phyloP scores from a whole-genome alignment of 257 asterid species.

The Primulina tabacum region DNA sequence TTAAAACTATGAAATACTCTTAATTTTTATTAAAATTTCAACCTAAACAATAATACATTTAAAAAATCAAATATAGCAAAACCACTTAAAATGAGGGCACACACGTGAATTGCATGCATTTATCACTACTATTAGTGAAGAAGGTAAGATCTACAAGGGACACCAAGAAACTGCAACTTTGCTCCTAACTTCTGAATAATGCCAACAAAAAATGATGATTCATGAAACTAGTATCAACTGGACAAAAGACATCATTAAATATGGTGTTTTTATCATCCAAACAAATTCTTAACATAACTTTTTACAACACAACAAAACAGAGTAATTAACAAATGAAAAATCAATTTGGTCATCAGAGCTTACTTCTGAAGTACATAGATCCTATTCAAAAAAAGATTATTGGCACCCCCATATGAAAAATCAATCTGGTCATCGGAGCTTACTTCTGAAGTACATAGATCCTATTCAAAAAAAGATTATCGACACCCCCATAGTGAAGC shows the following conservation, averaged over 20 bases:
- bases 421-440: slow-evolving; percentile 15
- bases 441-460: slow-evolving; percentile 16
- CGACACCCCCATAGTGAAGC: slow-evolving; percentile 81
- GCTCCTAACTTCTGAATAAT: not conserved
- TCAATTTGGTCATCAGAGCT: slow-evolving; percentile 27
- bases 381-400: slow-evolving; percentile 68
- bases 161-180: not conserved
- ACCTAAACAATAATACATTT: not conserved
- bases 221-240: not conserved
- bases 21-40: not conserved
- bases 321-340: slow-evolving; percentile 22
- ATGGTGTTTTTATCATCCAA: not conserved
- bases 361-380: slow-evolving; percentile 15
- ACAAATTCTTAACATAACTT: slow-evolving; percentile 8
- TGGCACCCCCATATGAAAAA: slow-evolving; percentile 58
- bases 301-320: slow-evolving; percentile 10
- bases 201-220: no score
- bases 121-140: not conserved
- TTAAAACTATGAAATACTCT: not conserved
- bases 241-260: not conserved
- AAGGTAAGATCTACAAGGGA: not conserved
- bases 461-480: slow-evolving; percentile 68
- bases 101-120: not conserved
- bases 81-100: not conserved
- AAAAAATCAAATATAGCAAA: not conserved